These are phyloP conservation scores for Citrus sp. DNA, from an alignment of 345 rosid species.

Conservation along the genomic window DNA sequence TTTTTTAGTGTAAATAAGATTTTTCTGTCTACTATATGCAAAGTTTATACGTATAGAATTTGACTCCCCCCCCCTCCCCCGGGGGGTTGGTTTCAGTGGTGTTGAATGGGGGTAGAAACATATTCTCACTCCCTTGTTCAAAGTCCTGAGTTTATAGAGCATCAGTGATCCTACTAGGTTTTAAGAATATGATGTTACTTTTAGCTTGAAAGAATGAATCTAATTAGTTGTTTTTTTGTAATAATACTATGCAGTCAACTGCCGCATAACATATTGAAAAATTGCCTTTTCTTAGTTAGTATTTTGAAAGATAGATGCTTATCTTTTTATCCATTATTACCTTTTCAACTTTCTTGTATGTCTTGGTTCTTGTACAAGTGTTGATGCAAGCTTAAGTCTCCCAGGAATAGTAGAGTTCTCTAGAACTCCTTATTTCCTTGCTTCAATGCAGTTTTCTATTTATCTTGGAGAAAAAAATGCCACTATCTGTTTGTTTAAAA, in stretches of 20 bases:
- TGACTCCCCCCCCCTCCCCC: no score
- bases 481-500: neutral
- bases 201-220: neutral
- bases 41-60: neutral
- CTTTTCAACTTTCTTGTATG: neutral
- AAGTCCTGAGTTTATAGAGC: neutral
- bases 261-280: neutral
- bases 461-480: neutral
- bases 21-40: neutral
- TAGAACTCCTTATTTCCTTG: neutral
- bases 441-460: neutral
- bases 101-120: neutral
- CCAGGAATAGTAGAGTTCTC: neutral
- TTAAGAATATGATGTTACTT: neutral
- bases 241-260: neutral
- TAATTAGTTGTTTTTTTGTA: neutral
- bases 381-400: neutral
- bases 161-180: neutral
- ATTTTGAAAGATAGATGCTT: neutral
- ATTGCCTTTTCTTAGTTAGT: neutral
- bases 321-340: neutral
- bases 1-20: neutral
- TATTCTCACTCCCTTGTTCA: neutral
- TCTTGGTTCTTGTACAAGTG: neutral
- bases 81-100: neutral